These are phyloP conservation scores for Tuber aestivum DNA, from an alignment of 495 filamentous ascomycete species.

Conservation along the genomic window DNA sequence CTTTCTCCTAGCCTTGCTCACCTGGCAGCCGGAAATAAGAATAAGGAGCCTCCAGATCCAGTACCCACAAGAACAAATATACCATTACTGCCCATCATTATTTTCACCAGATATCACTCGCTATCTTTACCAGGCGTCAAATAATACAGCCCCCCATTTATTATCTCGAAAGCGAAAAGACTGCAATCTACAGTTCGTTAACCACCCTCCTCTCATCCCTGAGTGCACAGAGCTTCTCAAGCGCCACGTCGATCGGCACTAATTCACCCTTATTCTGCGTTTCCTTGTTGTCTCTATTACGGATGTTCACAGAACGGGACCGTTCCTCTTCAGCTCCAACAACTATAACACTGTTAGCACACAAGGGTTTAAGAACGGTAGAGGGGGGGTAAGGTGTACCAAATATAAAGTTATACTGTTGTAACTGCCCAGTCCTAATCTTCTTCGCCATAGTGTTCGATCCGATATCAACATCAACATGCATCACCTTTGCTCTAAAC, in stretches of 20 bases:
- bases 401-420: conserved; percentile 89
- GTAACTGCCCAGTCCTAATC: conserved; percentile 77
- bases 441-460: conserved; percentile 96
- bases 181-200: conserved; percentile 16
- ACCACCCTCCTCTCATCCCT: conserved; percentile 52
- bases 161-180: background rate
- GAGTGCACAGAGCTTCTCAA: conserved; percentile 64
- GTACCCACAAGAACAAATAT: background rate
- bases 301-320: conserved; percentile 72
- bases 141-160: background rate
- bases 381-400: conserved; percentile 48
- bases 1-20: background rate
- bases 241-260: conserved; percentile 67
- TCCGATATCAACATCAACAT: conserved; percentile 78
- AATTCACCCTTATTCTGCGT: conserved; percentile 70
- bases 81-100: background rate
- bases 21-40: background rate
- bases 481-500: conserved; percentile 54
- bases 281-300: conserved; percentile 79
- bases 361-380: background rate
- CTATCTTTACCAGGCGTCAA: background rate
- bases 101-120: background rate
- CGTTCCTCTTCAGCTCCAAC: conserved; percentile 79
- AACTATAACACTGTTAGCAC: conserved; percentile 48
- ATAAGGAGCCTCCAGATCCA: background rate